Percentiles rank a stretch among this genome's conserved stretches.
phyloP scores from a whole-genome alignment of 176 grass and related monocot species.

The Microstegium vimineum region DNA sequence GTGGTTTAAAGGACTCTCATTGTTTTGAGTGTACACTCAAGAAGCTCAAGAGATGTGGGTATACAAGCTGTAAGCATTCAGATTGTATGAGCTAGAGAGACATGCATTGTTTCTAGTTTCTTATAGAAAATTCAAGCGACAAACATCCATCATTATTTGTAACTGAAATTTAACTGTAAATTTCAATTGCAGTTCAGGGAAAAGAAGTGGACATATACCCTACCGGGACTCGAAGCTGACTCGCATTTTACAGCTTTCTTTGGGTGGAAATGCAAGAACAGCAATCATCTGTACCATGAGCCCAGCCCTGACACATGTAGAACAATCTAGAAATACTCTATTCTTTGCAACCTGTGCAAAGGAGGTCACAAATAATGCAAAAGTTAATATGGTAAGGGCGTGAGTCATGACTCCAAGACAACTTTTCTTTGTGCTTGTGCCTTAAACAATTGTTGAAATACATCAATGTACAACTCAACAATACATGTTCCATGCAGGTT shows the following conservation, averaged over 20 bases:
- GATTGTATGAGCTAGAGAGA: not conserved
- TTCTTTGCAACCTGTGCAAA: conserved; percentile 95
- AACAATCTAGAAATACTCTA: conserved; percentile 93
- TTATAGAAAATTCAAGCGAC: not conserved
- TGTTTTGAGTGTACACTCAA: not conserved
- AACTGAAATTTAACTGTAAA: conserved; percentile 12
- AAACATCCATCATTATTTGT: not conserved
- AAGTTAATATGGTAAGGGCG: conserved; percentile 89
- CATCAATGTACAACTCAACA: not conserved
- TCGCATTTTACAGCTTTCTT: conserved; percentile 87
- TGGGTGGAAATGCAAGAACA: conserved; percentile 95
- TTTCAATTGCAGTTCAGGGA: conserved; percentile 62
- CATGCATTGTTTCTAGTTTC: conserved; percentile 6
- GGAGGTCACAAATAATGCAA: conserved; percentile 85
- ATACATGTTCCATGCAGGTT: conserved; percentile 54
- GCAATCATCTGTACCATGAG: conserved; percentile 99
- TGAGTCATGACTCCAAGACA: not conserved
- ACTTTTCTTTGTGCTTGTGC: conserved; percentile 10
- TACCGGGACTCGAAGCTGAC: conserved; percentile 95
- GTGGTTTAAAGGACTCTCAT: not conserved
- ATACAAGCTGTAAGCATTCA: conserved; percentile 4
- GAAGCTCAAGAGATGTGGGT: no score
- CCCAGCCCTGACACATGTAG: conserved; percentile 73
- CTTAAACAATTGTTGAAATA: not conserved
- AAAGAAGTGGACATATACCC: conserved; percentile 83